Conservation (phyloP, 306 rosid genomes). For the Dalbergia cochinchinensis region DNA sequence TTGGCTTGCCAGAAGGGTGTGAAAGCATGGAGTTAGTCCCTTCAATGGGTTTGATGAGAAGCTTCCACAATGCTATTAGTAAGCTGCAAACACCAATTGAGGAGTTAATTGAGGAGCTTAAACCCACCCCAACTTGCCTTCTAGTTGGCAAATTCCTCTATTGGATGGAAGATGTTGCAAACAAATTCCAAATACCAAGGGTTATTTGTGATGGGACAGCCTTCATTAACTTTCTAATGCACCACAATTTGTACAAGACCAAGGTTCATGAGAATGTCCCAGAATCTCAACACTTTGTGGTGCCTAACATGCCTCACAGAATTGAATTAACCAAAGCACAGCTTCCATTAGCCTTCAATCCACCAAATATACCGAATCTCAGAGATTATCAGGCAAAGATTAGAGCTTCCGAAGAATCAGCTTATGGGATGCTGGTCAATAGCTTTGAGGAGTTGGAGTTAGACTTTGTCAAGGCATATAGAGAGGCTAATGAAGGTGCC, state of each 20-base stretch:
- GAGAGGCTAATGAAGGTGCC: conserved; percentile 14
- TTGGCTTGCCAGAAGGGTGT: conserved; percentile 55
- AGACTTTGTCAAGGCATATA: conserved; percentile 41
- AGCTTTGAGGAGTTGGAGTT: conserved; percentile 62
- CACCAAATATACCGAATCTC: background rate
- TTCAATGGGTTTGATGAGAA: background rate
- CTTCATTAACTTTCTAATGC: background rate
- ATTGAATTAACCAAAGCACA: conserved; percentile 53
- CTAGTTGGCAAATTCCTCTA: background rate
- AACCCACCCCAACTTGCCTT: background rate
- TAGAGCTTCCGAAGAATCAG: conserved; percentile 35
- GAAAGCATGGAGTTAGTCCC: conserved; percentile 43
- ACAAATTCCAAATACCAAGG: background rate
- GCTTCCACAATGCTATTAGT: background rate
- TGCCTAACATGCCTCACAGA: conserved; percentile 53
- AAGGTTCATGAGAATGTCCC: background rate
- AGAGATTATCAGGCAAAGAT: background rate
- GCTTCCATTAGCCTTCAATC: conserved; percentile 17
- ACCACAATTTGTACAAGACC: conserved; percentile 16
- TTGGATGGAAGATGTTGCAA: background rate
- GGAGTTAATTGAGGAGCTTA: background rate
- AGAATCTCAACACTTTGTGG: conserved; percentile 41
- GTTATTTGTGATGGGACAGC: background rate
- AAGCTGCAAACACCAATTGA: background rate
- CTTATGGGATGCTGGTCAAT: conserved; percentile 57